These are phyloP conservation scores for Neltuma alba DNA, from an alignment of 306 rosid species.

Conservation along the genomic window DNA sequence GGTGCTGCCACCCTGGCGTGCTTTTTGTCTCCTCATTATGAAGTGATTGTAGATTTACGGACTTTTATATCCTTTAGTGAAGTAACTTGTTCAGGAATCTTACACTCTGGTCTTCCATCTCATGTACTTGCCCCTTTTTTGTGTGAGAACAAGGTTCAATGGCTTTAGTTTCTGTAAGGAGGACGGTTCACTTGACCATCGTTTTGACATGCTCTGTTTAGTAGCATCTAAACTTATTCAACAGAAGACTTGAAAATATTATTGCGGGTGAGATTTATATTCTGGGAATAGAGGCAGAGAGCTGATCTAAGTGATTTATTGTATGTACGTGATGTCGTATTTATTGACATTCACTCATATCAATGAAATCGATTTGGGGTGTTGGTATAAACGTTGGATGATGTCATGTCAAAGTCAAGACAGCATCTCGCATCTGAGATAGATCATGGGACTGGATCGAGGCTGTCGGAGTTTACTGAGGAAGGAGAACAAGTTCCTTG, in stretches of 20 bases:
- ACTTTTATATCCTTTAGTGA: slow-evolving; percentile 14
- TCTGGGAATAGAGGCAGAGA: background rate
- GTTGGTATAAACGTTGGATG: background rate
- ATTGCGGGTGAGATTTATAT: background rate
- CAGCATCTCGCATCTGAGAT: background rate
- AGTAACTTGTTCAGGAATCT: background rate
- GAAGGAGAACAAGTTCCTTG: slow-evolving; percentile 57
- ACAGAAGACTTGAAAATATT: background rate
- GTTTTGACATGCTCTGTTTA: background rate
- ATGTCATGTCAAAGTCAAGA: background rate
- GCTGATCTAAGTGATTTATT: background rate
- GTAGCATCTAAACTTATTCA: background rate
- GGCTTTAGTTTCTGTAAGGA: background rate
- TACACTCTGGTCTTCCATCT: background rate
- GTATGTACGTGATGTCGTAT: background rate
- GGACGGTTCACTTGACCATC: background rate
- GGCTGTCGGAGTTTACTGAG: slow-evolving; percentile 33
- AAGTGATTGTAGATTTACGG: slow-evolving; percentile 38
- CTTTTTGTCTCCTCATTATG: slow-evolving; percentile 21
- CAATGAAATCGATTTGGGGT: slow-evolving; percentile 1
- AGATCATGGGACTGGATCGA: slow-evolving; percentile 24
- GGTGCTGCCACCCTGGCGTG: slow-evolving; percentile 40
- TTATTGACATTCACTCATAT: background rate
- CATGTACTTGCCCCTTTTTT: background rate
- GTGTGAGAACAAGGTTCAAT: background rate